Evolutionary conservation across 331 rosid genomes (phyloP).

Genomic region (Arachis monticola): DNA sequence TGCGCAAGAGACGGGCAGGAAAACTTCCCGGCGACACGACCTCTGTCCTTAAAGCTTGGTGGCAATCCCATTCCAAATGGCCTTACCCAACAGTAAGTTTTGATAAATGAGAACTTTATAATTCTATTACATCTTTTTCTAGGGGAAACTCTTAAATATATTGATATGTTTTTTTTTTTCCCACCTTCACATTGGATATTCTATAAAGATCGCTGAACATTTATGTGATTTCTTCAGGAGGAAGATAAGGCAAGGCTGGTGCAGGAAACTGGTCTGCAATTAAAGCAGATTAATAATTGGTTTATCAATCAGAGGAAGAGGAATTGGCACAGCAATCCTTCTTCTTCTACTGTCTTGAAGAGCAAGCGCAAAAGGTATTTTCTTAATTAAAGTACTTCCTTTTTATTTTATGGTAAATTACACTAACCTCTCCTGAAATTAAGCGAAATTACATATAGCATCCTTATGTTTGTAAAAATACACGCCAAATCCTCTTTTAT

Average conservation of each 20-base stretch:
- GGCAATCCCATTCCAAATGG: conserved; percentile 95
- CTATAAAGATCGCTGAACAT: too few relatives aligned
- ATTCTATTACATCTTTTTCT: neutral
- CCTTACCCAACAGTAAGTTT: conserved; percentile 94
- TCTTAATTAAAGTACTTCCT: conserved; percentile 15
- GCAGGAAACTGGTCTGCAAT: conserved; percentile 84
- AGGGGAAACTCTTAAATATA: neutral
- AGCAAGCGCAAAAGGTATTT: conserved; percentile 87
- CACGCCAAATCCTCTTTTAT: too few relatives aligned
- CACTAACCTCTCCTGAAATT: too few relatives aligned
- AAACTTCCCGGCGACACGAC: conserved; percentile 95
- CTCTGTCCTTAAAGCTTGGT: conserved; percentile 85
- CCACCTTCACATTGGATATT: too few relatives aligned
- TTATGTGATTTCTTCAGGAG: conserved; percentile 58
- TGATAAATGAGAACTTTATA: neutral
- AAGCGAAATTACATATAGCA: too few relatives aligned
- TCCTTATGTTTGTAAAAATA: too few relatives aligned
- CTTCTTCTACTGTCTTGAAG: conserved; percentile 77
- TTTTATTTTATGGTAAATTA: neutral
- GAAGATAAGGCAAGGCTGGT: conserved; percentile 89
- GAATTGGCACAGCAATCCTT: conserved; percentile 91
- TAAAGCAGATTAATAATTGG: conserved; percentile 94
- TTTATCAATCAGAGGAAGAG: conserved; percentile 93
- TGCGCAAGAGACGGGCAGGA: conserved; percentile 91
- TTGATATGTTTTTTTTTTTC: too few relatives aligned